Percentiles rank a stretch among this genome's conserved stretches.
Conservation (phyloP, 148 eudicot genomes). For the Diospyros lotus region DNA sequence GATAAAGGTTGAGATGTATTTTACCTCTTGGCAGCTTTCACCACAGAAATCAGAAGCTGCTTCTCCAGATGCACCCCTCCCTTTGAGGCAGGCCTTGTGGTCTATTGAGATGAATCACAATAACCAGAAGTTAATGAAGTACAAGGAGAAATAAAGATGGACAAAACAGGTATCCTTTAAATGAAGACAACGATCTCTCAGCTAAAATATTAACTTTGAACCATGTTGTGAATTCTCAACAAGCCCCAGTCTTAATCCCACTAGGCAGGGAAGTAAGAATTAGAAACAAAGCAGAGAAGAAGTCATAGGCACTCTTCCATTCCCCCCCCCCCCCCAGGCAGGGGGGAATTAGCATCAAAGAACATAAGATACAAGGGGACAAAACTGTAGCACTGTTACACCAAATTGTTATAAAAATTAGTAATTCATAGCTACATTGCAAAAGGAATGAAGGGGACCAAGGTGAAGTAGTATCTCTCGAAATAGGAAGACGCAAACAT, state of each 20-base stretch:
- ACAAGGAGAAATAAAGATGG: background rate
- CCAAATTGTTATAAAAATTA: background rate
- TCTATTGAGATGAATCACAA: constrained; percentile 49
- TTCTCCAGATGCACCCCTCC: constrained; percentile 21
- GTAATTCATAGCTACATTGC: background rate
- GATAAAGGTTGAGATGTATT: background rate
- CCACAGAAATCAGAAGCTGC: constrained; percentile 60
- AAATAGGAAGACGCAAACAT: background rate
- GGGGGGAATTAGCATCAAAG: too few species aligned
- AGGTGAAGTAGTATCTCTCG: background rate
- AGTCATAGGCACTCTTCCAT: too few species aligned
- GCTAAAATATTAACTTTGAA: background rate
- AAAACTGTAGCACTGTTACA: too few species aligned
- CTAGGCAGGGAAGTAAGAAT: background rate
- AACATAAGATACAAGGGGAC: background rate
- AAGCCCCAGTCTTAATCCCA: background rate
- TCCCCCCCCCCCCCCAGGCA: too few species aligned
- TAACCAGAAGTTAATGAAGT: constrained; percentile 13
- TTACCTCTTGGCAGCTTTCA: constrained; percentile 72
- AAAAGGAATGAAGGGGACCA: background rate
- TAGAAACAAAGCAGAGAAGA: background rate
- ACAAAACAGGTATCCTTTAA: background rate
- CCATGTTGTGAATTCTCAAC: background rate
- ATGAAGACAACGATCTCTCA: background rate
- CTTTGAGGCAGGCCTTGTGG: constrained; percentile 61